Conservation (phyloP, 2,329 filamentous ascomycete genomes). For the Diaporthe aspalathi region DNA sequence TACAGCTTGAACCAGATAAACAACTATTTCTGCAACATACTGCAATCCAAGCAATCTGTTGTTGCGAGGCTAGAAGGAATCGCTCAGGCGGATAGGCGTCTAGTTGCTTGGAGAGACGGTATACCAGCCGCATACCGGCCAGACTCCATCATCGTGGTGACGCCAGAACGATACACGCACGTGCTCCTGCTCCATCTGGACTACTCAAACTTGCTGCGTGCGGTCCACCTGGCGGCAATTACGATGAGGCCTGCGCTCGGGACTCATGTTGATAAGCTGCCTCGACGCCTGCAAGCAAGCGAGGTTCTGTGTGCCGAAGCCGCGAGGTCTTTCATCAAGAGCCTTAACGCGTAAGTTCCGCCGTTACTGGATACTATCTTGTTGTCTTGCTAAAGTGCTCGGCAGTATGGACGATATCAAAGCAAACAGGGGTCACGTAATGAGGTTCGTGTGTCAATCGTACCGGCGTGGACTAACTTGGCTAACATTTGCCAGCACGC, state of each 20-base stretch:
- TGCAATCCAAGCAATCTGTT: slow-evolving; percentile 11
- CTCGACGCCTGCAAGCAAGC: slow-evolving; percentile 1
- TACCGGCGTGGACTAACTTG: background rate
- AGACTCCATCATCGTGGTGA: background rate
- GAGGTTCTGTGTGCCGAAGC: background rate
- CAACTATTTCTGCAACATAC: background rate
- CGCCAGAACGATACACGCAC: background rate
- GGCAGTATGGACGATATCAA: background rate
- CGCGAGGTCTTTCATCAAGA: background rate
- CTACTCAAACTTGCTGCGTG: background rate
- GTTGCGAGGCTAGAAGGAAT: background rate
- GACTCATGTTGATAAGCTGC: background rate
- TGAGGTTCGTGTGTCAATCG: background rate
- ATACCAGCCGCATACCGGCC: background rate
- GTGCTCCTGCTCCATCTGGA: background rate
- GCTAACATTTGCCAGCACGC: background rate
- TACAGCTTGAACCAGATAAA: background rate
- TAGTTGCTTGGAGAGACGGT: background rate
- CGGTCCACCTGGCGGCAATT: background rate
- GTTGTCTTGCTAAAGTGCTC: background rate
- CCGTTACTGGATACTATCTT: no score
- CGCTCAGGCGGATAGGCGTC: background rate
- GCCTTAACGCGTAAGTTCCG: background rate
- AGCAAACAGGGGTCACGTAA: background rate
- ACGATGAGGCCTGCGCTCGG: background rate